Evolutionary conservation across 306 rosid species (phyloP).

Genomic region (Prunus mume): DNA sequence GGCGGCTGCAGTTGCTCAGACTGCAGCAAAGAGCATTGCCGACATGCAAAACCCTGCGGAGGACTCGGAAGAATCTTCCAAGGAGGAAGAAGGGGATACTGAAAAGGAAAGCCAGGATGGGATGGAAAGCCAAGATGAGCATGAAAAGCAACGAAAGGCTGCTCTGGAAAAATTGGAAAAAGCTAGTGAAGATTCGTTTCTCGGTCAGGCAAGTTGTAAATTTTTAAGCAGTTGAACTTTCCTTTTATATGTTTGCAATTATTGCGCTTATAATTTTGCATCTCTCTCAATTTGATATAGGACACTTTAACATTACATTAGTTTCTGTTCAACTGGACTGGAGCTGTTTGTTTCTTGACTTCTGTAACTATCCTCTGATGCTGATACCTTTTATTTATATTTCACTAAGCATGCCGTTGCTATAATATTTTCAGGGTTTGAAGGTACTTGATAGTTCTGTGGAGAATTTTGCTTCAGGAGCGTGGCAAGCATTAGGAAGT

Average conservation of each 20-base stretch:
- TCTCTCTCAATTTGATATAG: not conserved
- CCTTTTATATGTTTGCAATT: not conserved
- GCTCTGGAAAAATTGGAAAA: conserved; percentile 88
- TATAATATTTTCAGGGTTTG: conserved; percentile 53
- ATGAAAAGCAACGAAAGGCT: conserved; percentile 46
- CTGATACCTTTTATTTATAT: not conserved
- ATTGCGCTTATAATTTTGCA: not conserved
- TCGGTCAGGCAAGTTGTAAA: conserved; percentile 75
- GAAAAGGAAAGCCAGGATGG: conserved; percentile 48
- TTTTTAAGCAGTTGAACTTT: not conserved
- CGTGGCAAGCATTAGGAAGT: conserved; percentile 88
- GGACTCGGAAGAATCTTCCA: conserved; percentile 57
- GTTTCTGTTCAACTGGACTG: not conserved
- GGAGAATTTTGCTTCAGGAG: conserved; percentile 94
- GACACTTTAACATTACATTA: not conserved
- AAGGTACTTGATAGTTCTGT: conserved; percentile 86
- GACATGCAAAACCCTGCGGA: conserved; percentile 54
- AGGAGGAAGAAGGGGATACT: conserved; percentile 47
- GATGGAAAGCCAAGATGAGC: conserved; percentile 47
- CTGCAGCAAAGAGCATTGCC: conserved; percentile 75
- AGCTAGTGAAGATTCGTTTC: conserved; percentile 77
- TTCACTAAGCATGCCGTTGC: conserved; percentile 15
- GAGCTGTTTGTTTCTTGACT: not conserved
- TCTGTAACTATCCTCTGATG: not conserved
- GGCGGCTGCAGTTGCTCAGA: conserved; percentile 89